Base-by-base conservation (phyloP, 2,329 filamentous ascomycete species). In the Colletotrichum plurivorum region DNA sequence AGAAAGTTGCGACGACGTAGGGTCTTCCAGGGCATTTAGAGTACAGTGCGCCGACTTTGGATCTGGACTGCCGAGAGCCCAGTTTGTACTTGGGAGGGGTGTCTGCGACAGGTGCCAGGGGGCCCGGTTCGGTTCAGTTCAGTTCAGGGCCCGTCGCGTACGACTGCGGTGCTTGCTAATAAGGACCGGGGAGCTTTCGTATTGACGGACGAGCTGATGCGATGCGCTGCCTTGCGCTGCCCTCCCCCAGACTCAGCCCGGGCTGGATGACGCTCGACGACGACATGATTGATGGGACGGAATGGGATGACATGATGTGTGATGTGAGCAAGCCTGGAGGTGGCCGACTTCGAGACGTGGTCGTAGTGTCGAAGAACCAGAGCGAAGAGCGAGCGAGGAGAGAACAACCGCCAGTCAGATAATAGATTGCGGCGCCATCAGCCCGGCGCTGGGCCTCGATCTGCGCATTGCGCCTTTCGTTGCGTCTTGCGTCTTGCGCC, bases 91-190 rank as follows among this genome's bases (percentile, higher is more conserved):
- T 63, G 49, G 45, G 55, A 10, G 31, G 31, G 31, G 31, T 12
- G 49, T 56, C 55, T 69, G 67, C 67, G 51, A 69, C 67, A 69
- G 55, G 54, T 66, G 62, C 67, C 60, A 63, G 67, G 65, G 62
- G 27, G 20, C 18, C 18, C 45, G 18, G 16, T 46, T 16, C 45
- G 16, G 16, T 18, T 18, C 18, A 16, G 16, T 18, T n/a, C 45
- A 46, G 62, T 66, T 61, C 10, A 27, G 43, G 46, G 62, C 39
- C 31, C 39, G 67, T 69, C 67, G 55, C 67, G 66, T 66, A 45
- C 45, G 10, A 36, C 10, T 36, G 31, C 8, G 31, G 25, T 69
- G 31, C 48, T 12, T 58, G 61, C 61, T 65, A 51, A 65, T 65
- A 51, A 59, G 54, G 41, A 55, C 53, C 48, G 48, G 54, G n/a